phyloP scores from a whole-genome alignment of 495 filamentous ascomycete genomes.

The Jackrogersella minutella region DNA sequence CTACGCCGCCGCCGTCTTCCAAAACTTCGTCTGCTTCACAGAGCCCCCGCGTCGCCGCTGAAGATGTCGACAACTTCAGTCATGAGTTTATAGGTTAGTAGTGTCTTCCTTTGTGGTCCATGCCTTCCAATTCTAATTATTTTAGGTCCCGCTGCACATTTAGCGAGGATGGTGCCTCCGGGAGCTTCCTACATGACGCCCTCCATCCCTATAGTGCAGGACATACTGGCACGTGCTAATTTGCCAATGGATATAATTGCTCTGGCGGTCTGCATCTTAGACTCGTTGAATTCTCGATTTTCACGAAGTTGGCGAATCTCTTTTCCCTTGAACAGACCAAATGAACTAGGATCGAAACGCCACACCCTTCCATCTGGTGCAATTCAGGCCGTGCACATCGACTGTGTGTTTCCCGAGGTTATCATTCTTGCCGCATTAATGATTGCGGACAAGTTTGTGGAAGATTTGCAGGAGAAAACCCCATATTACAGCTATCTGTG shows the following conservation, averaged over 20 bases:
- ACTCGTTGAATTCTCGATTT: conserved; percentile 63
- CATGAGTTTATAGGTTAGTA: conserved; percentile 57
- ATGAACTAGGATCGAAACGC: conserved; percentile 46
- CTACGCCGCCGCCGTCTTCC: conserved; percentile 64
- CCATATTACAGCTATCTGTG: conserved; percentile 53
- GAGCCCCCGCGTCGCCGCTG: conserved; percentile 51
- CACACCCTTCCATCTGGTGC: conserved; percentile 55
- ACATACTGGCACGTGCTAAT: conserved; percentile 58
- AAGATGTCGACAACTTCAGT: conserved; percentile 53
- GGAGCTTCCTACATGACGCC: conserved; percentile 59
- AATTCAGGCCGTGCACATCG: conserved; percentile 57
- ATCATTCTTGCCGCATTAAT: conserved; percentile 59
- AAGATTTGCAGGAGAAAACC: conserved; percentile 56
- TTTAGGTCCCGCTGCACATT: conserved; percentile 62
- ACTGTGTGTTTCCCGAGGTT: conserved; percentile 61
- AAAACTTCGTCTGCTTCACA: conserved; percentile 51
- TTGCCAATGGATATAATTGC: conserved; percentile 60
- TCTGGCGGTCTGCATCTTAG: conserved; percentile 63
- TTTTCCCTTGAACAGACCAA: conserved; percentile 50
- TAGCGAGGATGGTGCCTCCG: conserved; percentile 63
- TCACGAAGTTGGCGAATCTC: conserved; percentile 60
- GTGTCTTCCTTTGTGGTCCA: not conserved
- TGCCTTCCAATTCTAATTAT: conserved; percentile 22
- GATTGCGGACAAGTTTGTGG: conserved; percentile 62
- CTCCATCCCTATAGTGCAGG: conserved; percentile 59